Base-by-base conservation (phyloP, 139 green algal species). In the Yamagishiella unicocca region DNA sequence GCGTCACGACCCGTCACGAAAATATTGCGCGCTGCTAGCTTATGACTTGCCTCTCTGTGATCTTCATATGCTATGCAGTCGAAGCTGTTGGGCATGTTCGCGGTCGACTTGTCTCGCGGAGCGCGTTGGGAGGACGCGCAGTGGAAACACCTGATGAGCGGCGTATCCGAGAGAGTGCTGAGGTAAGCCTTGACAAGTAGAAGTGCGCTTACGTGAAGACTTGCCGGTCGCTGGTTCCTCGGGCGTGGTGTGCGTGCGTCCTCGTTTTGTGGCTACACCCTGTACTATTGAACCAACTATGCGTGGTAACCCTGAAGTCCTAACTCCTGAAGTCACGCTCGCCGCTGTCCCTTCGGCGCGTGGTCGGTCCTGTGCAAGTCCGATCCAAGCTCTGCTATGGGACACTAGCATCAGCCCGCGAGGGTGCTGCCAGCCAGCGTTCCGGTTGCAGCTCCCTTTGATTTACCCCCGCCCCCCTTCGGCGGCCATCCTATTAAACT, bases 111-210 rank as follows among this genome's bases (percentile, higher is more conserved):
- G 25, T 45, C 25, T 12, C 40, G 40, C 33, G 40, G 37, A 58
- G 19, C 9, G 70, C 70, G 8, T 4, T 21, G 17, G 54, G 70
- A 38, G 38, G 70, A 12, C 70, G 38, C 40, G 21, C 14, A 46
- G 42, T 21, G 31, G 95, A 97, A 74, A 95, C 89, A 0, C 68
- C 90, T 19, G 90, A 97, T 21, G 73, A 97, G 81, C 90, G 95
- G 33, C 89, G 94, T 7, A 35, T 94, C 40, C 89, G 92, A 19
- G 95, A 97, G 86, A 93, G 83, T 25, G 81, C 76, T 5, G 40
- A 50, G 76, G 76, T 83, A 37, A 43, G 50, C n/a, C 29, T 35
- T 66, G n/a, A n/a, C n/a, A n/a, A n/a, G n/a, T n/a, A 6, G 67
- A 3, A 75, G 9, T 46, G 35, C 12, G 37, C 2, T 53, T 8